Conservation (phyloP, 352 stramenopile genomes). For the Pythium chondricola region DNA sequence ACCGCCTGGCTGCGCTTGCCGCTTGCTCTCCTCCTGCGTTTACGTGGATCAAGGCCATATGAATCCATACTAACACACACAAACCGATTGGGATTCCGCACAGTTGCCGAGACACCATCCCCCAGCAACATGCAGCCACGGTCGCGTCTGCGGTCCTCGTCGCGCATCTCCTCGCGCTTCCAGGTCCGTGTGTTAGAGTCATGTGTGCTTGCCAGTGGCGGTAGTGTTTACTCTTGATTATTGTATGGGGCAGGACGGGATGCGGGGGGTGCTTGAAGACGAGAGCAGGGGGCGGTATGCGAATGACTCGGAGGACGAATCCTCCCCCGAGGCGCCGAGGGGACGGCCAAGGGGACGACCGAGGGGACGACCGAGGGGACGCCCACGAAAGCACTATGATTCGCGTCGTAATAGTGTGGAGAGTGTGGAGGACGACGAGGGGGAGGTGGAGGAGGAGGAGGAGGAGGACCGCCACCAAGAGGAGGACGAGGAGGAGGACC, state of each 20-base stretch:
- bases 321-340: too few species aligned
- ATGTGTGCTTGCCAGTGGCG: not conserved
- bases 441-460: not conserved
- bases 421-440: too few species aligned
- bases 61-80: too few species aligned
- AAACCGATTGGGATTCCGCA: not conserved
- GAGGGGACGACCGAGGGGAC: not conserved
- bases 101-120: constrained; percentile 19
- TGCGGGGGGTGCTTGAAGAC: constrained; percentile 5
- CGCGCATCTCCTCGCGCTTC: constrained; percentile 7
- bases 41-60: too few species aligned
- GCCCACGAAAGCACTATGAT: not conserved
- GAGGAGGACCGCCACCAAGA: not conserved
- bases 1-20: not conserved
- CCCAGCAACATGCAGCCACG: constrained; percentile 13
- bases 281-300: too few species aligned
- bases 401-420: constrained; percentile 4
- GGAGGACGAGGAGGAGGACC: constrained; percentile 3
- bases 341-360: not conserved
- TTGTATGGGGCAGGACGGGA: too few species aligned
- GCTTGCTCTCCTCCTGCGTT: too few species aligned
- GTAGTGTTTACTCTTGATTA: not conserved
- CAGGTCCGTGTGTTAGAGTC: not conserved
- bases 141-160: constrained; percentile 10
- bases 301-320: too few species aligned